Evolutionary conservation across 352 stramenopile species (phyloP), one percentile per base, ranked within the genome.

Genomic region (Aphanomyces cochlioides): DNA sequence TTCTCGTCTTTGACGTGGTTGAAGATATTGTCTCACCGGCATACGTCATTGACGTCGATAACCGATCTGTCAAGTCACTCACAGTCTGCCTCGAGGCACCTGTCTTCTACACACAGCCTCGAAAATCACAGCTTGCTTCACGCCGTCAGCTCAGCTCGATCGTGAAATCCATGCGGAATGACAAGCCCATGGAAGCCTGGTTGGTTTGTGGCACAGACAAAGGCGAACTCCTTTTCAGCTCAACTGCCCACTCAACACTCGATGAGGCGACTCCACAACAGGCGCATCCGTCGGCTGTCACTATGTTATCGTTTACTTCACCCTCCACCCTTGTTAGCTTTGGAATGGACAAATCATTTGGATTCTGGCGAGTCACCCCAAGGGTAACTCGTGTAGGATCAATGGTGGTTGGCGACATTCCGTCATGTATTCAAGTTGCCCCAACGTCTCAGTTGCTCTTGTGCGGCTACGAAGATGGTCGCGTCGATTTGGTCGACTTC

Each of bases 191-290:
- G 4, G 47, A 53, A 3, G 36, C 39, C 4, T 92, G 84, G 84
- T 47, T 92, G 39, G 82, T 80, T 43, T 89, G 79, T 40, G 84
- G 84, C 21, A 85, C 74, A 17, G 81, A 89, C 63, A 79, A 77
- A 17, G 84, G 84, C 6, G 79, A 92, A 41, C 61, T 92, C 53
- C 56, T 92, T 36, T 92, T 89, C 64, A 81, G 89, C 73, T 85
- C 84, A 12, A 79, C 80, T 3, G 68, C 87, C 19, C 74, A 73
- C 3, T 78, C 74, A 43, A 78, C 39, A 12, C 75, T 77, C 39
- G 66, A 74, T 47, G 81, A 79, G 63, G 79, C 66, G 36, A 82
- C 88, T 47, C 80, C 72, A 36, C 67, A 90, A 36, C 79, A 88
- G 10, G 82, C 77, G 5, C 84, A 92, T 43, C 79, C 89, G 58